A percentile compares a stretch with the other conserved stretches of the same genome.
phyloP scores from a whole-genome alignment of 2,329 filamentous ascomycete species.

The Colletotrichum godetiae region DNA sequence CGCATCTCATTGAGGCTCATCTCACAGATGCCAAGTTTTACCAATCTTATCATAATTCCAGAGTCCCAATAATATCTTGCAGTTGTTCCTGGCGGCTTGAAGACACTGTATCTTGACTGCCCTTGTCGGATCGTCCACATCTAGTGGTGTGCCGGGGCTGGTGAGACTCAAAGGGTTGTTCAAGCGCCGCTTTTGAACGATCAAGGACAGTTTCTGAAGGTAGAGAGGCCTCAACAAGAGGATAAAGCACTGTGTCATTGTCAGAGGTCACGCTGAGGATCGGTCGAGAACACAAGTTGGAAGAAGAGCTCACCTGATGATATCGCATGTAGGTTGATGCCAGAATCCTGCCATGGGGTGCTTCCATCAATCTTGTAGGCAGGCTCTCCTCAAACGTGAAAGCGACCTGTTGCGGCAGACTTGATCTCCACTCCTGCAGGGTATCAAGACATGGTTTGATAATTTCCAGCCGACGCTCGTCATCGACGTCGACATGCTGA shows the following conservation, averaged over 20 bases:
- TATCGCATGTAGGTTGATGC: conserved; percentile 32
- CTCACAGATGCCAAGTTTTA: not conserved
- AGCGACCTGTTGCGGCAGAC: conserved; percentile 1
- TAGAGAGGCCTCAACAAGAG: conserved; percentile 32
- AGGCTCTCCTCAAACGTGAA: conserved; percentile 22
- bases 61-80: conserved; percentile 29
- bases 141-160: not conserved
- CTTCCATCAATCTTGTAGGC: conserved; percentile 16
- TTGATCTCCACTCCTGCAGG: conserved; percentile 20
- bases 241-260: conserved; percentile 26
- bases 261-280: too few relatives aligned
- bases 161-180: not conserved
- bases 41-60: conserved; percentile 31
- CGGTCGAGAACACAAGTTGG: not conserved
- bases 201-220: conserved; percentile 22
- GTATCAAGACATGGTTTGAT: conserved; percentile 22
- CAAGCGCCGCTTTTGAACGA: not conserved
- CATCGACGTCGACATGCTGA: conserved; percentile 3
- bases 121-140: not conserved
- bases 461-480: not conserved
- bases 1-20: not conserved
- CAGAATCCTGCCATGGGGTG: not conserved
- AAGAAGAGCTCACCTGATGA: conserved; percentile 22
- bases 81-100: conserved; percentile 29
- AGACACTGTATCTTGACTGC: conserved; percentile 28